phyloP scores from a whole-genome alignment of 768 basidiomycete species.

The Flagelloscypha sp. region DNA sequence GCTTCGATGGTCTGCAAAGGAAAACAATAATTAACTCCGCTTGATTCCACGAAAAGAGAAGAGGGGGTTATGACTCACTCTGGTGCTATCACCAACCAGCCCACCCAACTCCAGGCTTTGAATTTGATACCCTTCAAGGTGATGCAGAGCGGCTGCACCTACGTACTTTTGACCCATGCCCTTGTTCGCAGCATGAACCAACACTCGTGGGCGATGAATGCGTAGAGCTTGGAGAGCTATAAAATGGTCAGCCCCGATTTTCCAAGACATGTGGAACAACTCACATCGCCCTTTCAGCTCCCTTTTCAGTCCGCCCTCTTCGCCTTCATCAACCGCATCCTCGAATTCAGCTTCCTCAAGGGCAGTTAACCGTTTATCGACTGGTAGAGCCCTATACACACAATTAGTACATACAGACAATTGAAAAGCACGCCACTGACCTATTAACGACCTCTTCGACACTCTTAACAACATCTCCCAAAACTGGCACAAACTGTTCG shows the following conservation, averaged over 20 bases:
- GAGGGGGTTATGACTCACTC: constrained; percentile 43
- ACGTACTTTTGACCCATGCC: constrained; percentile 93
- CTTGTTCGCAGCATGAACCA: constrained; percentile 60
- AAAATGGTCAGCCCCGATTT: constrained; percentile 3
- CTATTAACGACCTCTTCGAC: constrained; percentile 69
- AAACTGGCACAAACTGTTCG: constrained; percentile 70
- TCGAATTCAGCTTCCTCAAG: constrained; percentile 96
- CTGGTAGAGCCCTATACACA: constrained; percentile 69
- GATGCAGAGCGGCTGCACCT: constrained; percentile 85
- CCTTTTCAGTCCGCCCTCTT: constrained; percentile 79
- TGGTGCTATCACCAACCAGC: constrained; percentile 79
- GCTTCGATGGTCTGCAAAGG: constrained; percentile 72
- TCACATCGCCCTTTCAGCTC: constrained; percentile 84
- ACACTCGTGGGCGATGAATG: constrained; percentile 81
- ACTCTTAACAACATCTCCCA: constrained; percentile 57
- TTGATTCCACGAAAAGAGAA: not conserved
- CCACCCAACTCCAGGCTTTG: constrained; percentile 90
- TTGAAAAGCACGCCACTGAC: no score
- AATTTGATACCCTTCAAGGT: constrained; percentile 91
- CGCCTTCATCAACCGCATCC: constrained; percentile 48
- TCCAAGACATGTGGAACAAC: constrained; percentile 15
- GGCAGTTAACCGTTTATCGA: constrained; percentile 72
- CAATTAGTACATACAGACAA: no score
- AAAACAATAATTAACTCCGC: constrained; percentile 5
- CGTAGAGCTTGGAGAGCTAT: constrained; percentile 87